A percentile compares a stretch with the other conserved stretches of the same genome.
Evolutionary conservation across 495 filamentous ascomycete species (phyloP).

Genomic region (Tuber magnatum): DNA sequence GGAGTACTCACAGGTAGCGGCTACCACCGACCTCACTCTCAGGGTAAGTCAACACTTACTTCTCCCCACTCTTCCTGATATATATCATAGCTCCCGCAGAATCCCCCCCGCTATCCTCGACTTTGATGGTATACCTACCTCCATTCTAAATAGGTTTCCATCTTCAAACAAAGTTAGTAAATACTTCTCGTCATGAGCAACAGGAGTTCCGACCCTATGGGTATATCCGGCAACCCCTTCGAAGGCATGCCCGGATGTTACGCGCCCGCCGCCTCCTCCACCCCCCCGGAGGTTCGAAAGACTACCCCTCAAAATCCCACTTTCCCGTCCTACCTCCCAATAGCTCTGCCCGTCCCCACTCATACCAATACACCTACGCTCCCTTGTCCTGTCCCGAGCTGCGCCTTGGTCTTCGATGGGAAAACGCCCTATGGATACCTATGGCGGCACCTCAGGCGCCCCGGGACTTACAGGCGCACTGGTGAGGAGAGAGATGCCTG

Average conservation of each 20-base stretch:
- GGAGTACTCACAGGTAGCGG: neutral
- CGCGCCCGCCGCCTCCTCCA: neutral
- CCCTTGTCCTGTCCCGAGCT: neutral
- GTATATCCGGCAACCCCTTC: neutral
- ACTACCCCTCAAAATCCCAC: neutral
- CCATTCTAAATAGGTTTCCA: neutral
- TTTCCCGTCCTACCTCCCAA: neutral
- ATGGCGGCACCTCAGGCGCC: neutral
- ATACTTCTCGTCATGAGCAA: neutral
- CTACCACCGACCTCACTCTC: neutral
- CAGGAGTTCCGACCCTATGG: neutral
- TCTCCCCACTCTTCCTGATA: neutral
- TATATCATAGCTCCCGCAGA: no score
- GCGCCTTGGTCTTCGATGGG: neutral
- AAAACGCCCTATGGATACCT: neutral
- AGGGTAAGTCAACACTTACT: neutral
- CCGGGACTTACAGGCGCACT: neutral
- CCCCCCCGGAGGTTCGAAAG: neutral
- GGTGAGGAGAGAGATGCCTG: neutral
- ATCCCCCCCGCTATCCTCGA: neutral
- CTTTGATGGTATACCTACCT: no score
- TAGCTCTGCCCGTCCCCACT: accelerated
- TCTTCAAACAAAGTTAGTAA: neutral
- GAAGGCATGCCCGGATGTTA: neutral
- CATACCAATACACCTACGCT: neutral